Evolutionary conservation across 2,329 filamentous ascomycete genomes (phyloP).

Genomic region (Apiospora phragmitis): DNA sequence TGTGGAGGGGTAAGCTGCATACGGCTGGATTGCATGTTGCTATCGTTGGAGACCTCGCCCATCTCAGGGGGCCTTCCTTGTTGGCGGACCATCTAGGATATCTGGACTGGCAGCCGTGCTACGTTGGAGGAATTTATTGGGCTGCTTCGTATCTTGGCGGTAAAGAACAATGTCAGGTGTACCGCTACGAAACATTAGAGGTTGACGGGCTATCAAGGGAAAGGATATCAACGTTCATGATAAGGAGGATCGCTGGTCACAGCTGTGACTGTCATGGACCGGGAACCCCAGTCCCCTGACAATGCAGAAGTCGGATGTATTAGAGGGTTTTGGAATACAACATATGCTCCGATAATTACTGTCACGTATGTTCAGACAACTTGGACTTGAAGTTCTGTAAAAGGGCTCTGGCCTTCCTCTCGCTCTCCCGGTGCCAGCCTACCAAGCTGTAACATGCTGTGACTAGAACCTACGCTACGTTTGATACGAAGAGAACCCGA

Average conservation of each 20-base stretch:
- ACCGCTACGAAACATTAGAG: too few relatives aligned
- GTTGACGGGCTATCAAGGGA: neutral
- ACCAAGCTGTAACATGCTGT: too few relatives aligned
- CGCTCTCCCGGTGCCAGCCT: too few relatives aligned
- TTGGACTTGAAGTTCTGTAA: too few relatives aligned
- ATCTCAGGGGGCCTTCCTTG: neutral
- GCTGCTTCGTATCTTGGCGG: neutral
- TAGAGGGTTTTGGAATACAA: neutral
- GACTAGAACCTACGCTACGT: too few relatives aligned
- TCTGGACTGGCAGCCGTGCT: neutral
- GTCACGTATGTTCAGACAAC: too few relatives aligned
- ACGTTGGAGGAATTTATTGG: neutral
- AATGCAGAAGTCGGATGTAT: neutral
- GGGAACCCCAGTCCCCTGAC: too few relatives aligned
- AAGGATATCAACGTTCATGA: neutral
- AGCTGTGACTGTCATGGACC: neutral
- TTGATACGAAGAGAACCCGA: too few relatives aligned
- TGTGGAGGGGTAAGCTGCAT: neutral
- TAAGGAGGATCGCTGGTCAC: neutral
- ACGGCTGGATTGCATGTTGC: neutral
- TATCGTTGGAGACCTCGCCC: neutral
- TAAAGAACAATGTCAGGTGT: too few relatives aligned
- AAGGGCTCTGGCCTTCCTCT: too few relatives aligned
- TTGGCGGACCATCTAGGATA: neutral
- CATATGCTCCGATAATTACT: too few relatives aligned